Base-by-base conservation (phyloP, 164 flowering plant genomes). In the Magnolia kwangsiensis region DNA sequence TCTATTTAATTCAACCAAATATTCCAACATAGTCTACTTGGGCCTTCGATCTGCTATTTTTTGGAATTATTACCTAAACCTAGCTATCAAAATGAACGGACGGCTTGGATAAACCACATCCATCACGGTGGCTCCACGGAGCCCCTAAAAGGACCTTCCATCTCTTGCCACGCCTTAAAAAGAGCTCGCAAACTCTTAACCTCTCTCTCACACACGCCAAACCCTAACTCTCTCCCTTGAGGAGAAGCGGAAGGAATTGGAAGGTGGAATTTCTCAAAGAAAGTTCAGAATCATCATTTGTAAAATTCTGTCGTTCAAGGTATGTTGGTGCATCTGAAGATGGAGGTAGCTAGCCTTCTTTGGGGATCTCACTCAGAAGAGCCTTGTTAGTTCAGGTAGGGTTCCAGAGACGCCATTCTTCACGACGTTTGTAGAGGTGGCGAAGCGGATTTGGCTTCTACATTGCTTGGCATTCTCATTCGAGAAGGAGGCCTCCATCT, bases 261-360 rank as follows among this genome's bases (percentile, higher is more conserved):
- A 76, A 4, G 67, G 76, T 65, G 31, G 84, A 82, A 11, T 84
- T 82, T 20, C 65, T 92, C 19, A 51, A 72, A 9, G 83, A 79
- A 11, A 83, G 86, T 58, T 90, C 90, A 0, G 65, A 72, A 27
- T 89, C 91, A 0, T 21, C 72, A 0, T 87, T 95, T 27, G 89
- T 88, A 7, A 88, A 81, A 51, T 93, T 92, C 81, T 77, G 82
- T 50, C 80, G 83, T 3, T 63, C 75, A 20, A 93, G 89, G 87
- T 95, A 93, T 76, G 74, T 90, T 90, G 16, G 88, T 92, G 1
- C 94, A 93, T 72, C 97, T 94, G 1, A 93, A 90, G 72, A 89
- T 95, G 94, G 97, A 95, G 80, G 81, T 89, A 23, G 88, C 94
- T n/a, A n/a, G n/a, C n/a, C 2, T 77, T 92, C 50, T 90, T 88